phyloP scores from a whole-genome alignment of 306 rosid genomes.

The Lagenaria siceraria region DNA sequence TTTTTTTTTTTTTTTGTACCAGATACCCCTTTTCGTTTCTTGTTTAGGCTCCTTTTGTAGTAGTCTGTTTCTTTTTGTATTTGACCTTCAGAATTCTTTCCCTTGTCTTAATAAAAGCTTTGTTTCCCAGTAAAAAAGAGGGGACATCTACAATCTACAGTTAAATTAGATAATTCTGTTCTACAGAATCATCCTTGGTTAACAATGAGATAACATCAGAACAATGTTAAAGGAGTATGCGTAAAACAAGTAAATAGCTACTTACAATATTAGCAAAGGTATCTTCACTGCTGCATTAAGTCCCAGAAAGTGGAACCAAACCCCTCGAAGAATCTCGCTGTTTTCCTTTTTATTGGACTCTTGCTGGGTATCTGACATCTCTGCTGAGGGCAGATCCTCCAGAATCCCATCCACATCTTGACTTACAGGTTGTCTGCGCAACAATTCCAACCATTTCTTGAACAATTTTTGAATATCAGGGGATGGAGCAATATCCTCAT shows the following conservation, averaged over 20 bases:
- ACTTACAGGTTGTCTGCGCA: constrained; percentile 45
- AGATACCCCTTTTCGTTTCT: too few species aligned
- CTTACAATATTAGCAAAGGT: constrained; percentile 79
- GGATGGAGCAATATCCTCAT: constrained; percentile 37
- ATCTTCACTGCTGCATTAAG: constrained; percentile 58
- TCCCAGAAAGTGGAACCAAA: constrained; percentile 37
- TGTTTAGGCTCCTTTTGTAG: neutral
- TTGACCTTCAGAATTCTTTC: neutral
- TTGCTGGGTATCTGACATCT: constrained; percentile 23
- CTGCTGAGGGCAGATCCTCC: constrained; percentile 28
- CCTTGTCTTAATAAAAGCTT: neutral
- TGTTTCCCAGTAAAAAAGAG: neutral
- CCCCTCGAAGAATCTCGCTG: constrained; percentile 24
- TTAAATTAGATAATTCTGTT: neutral
- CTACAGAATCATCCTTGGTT: neutral
- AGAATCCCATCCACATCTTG: constrained; percentile 34
- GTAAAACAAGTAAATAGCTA: constrained; percentile 6
- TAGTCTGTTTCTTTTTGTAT: neutral
- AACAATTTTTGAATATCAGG: constrained; percentile 53
- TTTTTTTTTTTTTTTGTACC: too few species aligned
- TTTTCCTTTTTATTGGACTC: constrained; percentile 28
- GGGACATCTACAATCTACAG: neutral
- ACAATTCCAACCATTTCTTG: constrained; percentile 57
- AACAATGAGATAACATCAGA: neutral
- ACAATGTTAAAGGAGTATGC: neutral